A percentile compares a stretch with the other conserved stretches of the same genome.
These are phyloP conservation scores for Mangifera indica DNA, from an alignment of 345 rosid species.

Conservation along the genomic window DNA sequence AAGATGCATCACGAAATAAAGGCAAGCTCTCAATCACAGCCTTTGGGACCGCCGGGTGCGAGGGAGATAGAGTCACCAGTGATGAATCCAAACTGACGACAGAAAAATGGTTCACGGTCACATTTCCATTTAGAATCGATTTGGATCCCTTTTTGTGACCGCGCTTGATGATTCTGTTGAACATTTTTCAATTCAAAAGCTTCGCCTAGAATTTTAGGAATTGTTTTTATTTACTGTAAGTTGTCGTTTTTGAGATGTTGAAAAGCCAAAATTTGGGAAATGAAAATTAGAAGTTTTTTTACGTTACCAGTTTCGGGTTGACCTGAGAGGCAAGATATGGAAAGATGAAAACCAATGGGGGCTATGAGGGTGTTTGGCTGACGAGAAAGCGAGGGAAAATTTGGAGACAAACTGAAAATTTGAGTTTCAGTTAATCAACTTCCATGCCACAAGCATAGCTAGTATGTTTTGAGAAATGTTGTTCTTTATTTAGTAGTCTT, in stretches of 20 bases:
- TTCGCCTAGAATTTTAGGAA: background rate
- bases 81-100: background rate
- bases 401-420: conserved; percentile 6
- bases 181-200: conserved; percentile 29
- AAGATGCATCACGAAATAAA: conserved; percentile 42
- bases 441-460: too few species aligned
- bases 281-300: background rate
- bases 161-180: conserved; percentile 54
- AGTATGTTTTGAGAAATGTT: background rate
- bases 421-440: conserved; percentile 15
- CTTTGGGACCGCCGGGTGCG: conserved; percentile 8
- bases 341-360: background rate
- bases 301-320: conserved; percentile 16
- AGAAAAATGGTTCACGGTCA: conserved; percentile 4
- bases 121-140: conserved; percentile 27
- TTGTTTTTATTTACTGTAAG: background rate
- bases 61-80: background rate
- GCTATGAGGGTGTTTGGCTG: conserved; percentile 9
- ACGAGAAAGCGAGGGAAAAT: conserved; percentile 21
- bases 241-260: background rate
- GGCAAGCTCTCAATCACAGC: conserved; percentile 36
- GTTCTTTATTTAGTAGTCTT: background rate
- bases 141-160: conserved; percentile 53
- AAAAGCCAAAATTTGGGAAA: background rate
- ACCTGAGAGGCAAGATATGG: background rate